A percentile compares a stretch with the other conserved stretches of the same genome.
Conservation (phyloP, 345 rosid genomes). For the Dipteronia sinensis region DNA sequence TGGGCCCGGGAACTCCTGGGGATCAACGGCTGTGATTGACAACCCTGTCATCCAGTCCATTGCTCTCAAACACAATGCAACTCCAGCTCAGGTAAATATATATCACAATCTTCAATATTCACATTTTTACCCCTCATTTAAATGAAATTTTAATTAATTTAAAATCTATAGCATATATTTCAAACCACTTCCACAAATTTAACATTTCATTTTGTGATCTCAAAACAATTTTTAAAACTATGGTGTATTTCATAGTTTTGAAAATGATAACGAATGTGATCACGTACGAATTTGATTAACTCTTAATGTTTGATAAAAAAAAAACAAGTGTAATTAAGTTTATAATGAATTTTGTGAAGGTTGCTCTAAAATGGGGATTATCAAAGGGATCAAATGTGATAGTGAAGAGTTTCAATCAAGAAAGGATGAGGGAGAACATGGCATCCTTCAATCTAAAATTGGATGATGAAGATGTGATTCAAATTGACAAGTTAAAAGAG, state of each 20-base stretch:
- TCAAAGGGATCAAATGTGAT: constrained; percentile 80
- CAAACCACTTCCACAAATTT: not conserved
- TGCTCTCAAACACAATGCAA: constrained; percentile 61
- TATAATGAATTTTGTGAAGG: constrained; percentile 34
- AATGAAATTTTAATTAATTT: too few species aligned
- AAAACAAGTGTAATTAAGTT: too few species aligned
- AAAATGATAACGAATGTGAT: too few species aligned
- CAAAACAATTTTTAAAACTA: too few species aligned
- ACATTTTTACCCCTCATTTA: not conserved
- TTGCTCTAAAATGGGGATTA: constrained; percentile 84
- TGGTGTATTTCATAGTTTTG: too few species aligned
- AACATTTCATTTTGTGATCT: too few species aligned
- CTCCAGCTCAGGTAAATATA: constrained; percentile 69
- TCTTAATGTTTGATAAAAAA: too few species aligned
- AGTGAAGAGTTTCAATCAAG: constrained; percentile 72
- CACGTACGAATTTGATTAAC: not conserved
- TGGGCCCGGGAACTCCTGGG: constrained; percentile 81
- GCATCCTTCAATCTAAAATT: constrained; percentile 49
- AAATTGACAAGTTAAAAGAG: constrained; percentile 61
- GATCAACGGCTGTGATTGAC: constrained; percentile 73
- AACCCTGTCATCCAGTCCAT: constrained; percentile 61
- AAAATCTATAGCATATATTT: too few species aligned
- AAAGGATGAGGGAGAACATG: constrained; percentile 70
- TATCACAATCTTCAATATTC: not conserved
- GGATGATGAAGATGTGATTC: constrained; percentile 53